Percentiles rank a stretch among this genome's conserved stretches.
These are phyloP conservation scores for Cyclospora cayetanensis DNA, from an alignment of 169 alveolate species.

Conservation along the genomic window DNA sequence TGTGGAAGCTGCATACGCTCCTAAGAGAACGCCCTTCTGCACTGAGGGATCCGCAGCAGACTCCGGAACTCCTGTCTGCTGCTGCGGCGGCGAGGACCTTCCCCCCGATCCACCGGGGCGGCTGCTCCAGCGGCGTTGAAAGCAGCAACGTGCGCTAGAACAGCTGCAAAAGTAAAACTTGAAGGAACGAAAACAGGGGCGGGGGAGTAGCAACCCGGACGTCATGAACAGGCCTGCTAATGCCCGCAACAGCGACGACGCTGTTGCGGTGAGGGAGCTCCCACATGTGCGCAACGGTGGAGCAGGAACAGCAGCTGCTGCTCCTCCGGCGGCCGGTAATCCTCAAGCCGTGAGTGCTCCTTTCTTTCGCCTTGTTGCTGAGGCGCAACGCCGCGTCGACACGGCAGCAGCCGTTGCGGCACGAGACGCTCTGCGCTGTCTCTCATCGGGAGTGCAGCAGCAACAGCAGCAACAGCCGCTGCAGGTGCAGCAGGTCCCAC, in stretches of 20 bases:
- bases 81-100: background rate
- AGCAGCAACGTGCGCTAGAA: background rate
- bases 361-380: slow-evolving; percentile 44
- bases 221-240: background rate
- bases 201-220: background rate
- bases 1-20: too few species aligned
- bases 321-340: background rate
- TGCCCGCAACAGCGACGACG: slow-evolving; percentile 38
- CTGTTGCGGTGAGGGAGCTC: background rate
- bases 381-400: slow-evolving; percentile 59
- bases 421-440: slow-evolving; percentile 9
- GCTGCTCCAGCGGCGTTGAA: background rate
- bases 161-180: too few species aligned
- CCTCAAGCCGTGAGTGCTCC: background rate
- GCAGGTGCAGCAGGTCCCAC: slow-evolving; percentile 39
- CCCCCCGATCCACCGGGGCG: background rate
- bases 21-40: too few species aligned
- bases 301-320: background rate
- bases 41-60: too few species aligned
- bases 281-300: background rate
- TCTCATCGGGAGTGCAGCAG: slow-evolving; percentile 26
- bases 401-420: slow-evolving; percentile 47
- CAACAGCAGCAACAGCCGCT: slow-evolving; percentile 40
- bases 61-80: background rate
- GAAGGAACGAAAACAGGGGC: background rate